Conservation (phyloP, 345 rosid species). For the Ricinus communis region DNA sequence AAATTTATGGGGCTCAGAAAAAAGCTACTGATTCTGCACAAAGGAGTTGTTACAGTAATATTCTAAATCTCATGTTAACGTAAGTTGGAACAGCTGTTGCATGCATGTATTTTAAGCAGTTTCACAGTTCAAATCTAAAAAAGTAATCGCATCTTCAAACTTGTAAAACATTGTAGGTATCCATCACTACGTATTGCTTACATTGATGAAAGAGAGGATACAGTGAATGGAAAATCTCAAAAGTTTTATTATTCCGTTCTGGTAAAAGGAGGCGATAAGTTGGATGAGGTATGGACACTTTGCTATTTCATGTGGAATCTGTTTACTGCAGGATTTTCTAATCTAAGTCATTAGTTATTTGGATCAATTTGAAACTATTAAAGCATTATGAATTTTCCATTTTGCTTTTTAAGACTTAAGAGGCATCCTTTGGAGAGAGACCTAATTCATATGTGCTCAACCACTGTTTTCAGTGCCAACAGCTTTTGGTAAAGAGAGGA, state of each 20-base stretch:
- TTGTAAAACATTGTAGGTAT: constrained; percentile 47
- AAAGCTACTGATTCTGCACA: constrained; percentile 55
- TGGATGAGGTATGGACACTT: constrained; percentile 65
- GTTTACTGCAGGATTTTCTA: neutral
- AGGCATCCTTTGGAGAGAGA: too few relatives aligned
- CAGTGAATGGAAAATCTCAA: constrained; percentile 48
- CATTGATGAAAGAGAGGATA: constrained; percentile 81
- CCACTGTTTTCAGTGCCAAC: too few relatives aligned
- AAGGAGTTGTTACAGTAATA: constrained; percentile 67
- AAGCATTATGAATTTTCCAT: too few relatives aligned
- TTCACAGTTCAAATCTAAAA: constrained; percentile 9
- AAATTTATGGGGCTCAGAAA: constrained; percentile 82
- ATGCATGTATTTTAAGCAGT: neutral
- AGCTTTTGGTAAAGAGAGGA: too few relatives aligned
- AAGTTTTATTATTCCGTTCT: constrained; percentile 82
- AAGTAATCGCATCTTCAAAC: constrained; percentile 16
- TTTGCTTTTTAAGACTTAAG: too few relatives aligned
- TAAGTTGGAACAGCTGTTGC: constrained; percentile 38
- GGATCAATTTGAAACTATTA: neutral
- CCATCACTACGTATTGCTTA: constrained; percentile 92
- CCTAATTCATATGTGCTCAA: too few relatives aligned
- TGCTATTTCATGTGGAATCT: constrained; percentile 13
- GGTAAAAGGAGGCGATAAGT: constrained; percentile 73
- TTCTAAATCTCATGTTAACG: constrained; percentile 84
- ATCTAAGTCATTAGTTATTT: neutral